A percentile compares a stretch with the other conserved stretches of the same genome.
Evolutionary conservation across 164 flowering plant species (phyloP).

Genomic region (Dillenia turbinata): DNA sequence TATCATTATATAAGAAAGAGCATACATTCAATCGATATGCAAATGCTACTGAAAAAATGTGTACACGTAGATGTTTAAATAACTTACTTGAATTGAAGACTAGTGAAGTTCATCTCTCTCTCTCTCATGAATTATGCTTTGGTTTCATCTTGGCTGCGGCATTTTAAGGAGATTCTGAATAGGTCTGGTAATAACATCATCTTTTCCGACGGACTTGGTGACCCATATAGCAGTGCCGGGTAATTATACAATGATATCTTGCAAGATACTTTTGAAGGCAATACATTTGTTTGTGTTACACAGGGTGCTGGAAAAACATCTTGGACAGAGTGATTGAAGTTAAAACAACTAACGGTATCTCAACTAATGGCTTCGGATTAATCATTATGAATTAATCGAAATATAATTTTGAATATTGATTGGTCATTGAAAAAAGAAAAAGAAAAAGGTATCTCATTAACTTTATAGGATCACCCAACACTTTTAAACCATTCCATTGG

Average conservation of each 20-base stretch:
- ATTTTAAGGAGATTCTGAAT: slow-evolving; percentile 38
- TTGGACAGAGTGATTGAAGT: slow-evolving; percentile 50
- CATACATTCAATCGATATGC: too few species aligned
- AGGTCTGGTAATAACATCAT: slow-evolving; percentile 74
- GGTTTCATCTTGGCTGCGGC: slow-evolving; percentile 32
- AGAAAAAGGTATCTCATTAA: background rate
- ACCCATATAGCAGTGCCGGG: slow-evolving; percentile 79
- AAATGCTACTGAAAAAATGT: too few species aligned
- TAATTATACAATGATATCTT: slow-evolving; percentile 15
- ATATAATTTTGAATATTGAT: slow-evolving; percentile 23
- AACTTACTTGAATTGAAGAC: too few species aligned
- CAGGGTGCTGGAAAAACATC: slow-evolving; percentile 44
- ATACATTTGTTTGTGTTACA: slow-evolving; percentile 3
- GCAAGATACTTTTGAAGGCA: background rate
- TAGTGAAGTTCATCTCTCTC: background rate
- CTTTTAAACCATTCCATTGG: background rate
- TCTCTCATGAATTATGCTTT: background rate
- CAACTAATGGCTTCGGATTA: background rate
- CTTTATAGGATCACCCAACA: background rate
- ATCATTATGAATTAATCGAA: slow-evolving; percentile 11
- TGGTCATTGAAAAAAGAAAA: background rate
- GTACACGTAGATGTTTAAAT: too few species aligned
- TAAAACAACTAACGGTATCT: slow-evolving; percentile 28
- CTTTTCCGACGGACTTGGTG: slow-evolving; percentile 72
- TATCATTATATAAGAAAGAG: too few species aligned